Evolutionary conservation across 495 filamentous ascomycete species (phyloP).

Genomic region (Cudoniella acicularis): DNA sequence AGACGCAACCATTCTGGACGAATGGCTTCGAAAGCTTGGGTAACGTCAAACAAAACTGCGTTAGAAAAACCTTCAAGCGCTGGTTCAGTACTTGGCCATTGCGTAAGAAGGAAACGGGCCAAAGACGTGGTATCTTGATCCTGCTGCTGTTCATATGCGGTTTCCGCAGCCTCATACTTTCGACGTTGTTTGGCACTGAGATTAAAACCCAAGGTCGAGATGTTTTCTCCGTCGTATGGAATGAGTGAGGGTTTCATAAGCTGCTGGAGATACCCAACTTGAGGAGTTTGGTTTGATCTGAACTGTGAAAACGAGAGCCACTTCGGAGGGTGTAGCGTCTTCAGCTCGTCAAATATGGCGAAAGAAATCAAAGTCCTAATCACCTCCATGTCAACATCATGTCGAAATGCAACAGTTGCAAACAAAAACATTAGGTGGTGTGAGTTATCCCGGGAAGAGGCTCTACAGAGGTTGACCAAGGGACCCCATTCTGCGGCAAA

Average conservation of each 20-base stretch:
- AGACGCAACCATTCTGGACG: slow-evolving; percentile 18
- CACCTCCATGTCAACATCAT: slow-evolving; percentile 31
- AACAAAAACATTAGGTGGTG: slow-evolving; percentile 42
- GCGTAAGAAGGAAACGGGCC: slow-evolving; percentile 29
- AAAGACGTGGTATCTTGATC: slow-evolving; percentile 26
- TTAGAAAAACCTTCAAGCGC: slow-evolving; percentile 19
- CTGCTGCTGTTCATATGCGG: slow-evolving; percentile 26
- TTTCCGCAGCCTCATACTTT: slow-evolving; percentile 21
- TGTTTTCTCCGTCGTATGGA: slow-evolving; percentile 1
- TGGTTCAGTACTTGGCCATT: slow-evolving; percentile 39
- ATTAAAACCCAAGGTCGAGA: not conserved
- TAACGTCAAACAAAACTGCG: slow-evolving; percentile 5
- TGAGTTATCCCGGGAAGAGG: slow-evolving; percentile 17
- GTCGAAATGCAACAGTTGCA: slow-evolving; percentile 35
- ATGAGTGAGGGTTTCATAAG: not conserved
- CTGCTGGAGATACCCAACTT: not conserved
- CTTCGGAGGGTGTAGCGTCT: slow-evolving; percentile 27
- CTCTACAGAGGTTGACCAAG: slow-evolving; percentile 32
- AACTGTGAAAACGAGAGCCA: slow-evolving; percentile 31
- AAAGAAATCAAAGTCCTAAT: slow-evolving; percentile 37
- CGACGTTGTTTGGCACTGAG: slow-evolving; percentile 22
- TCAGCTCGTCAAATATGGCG: slow-evolving; percentile 32
- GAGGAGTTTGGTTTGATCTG: not conserved
- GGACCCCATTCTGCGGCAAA: slow-evolving; percentile 41
- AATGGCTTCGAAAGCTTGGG: slow-evolving; percentile 10